phyloP scores from a whole-genome alignment of 2,329 filamentous ascomycete species.

The Talaromyces sp. region DNA sequence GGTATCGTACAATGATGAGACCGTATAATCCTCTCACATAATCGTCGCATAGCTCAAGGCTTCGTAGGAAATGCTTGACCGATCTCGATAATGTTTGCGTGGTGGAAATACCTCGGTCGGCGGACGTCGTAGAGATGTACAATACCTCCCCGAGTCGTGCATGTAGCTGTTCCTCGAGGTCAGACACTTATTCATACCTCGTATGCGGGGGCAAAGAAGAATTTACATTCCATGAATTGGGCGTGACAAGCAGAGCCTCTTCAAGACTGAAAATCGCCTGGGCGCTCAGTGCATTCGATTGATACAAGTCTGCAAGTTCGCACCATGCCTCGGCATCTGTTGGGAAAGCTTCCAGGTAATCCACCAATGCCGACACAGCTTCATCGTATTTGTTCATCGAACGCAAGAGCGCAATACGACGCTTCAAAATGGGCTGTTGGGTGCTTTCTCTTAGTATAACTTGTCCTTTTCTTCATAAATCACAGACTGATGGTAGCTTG shows the following conservation, averaged over 20 bases:
- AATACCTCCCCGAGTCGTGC: constrained; percentile 80
- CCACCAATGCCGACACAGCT: constrained; percentile 69
- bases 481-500: constrained; percentile 20
- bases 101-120: constrained; percentile 35
- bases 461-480: neutral
- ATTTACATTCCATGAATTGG: constrained; percentile 92
- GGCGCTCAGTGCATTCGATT: constrained; percentile 70
- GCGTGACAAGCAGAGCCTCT: constrained; percentile 79
- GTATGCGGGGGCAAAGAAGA: neutral
- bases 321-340: constrained; percentile 93
- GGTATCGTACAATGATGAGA: constrained; percentile 65
- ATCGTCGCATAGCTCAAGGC: constrained; percentile 88
- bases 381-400: constrained; percentile 68
- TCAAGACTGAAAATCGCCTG: constrained; percentile 88
- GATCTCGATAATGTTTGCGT: constrained; percentile 63
- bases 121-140: constrained; percentile 59
- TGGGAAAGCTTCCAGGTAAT: constrained; percentile 76
- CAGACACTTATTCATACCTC: constrained; percentile 13
- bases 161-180: constrained; percentile 60
- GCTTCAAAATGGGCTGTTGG: constrained; percentile 73
- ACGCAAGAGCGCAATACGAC: constrained; percentile 74
- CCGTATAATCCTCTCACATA: constrained; percentile 93
- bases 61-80: constrained; percentile 80
- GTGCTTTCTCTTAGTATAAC: constrained; percentile 26
- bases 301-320: constrained; percentile 84